Evolutionary conservation across 768 basidiomycete species (phyloP).

Genomic region (Crassisporium funariophilum): DNA sequence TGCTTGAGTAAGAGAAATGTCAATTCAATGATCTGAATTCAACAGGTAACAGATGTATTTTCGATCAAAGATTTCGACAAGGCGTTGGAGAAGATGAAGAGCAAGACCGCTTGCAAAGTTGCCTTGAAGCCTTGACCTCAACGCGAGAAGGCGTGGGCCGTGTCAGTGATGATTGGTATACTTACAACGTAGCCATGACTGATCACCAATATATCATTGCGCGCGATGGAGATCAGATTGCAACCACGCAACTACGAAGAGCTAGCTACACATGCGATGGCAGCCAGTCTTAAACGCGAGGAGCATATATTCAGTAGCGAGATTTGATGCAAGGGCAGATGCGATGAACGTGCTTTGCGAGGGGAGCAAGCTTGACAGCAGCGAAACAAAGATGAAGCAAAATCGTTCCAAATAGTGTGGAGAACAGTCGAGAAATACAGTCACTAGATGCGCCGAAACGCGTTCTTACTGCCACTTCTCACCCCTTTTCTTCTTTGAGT

Average conservation of each 20-base stretch:
- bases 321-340: no score
- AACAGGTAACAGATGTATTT: conserved; percentile 50
- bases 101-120: conserved; percentile 62
- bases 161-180: no score
- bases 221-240: no score
- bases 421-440: not conserved
- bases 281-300: no score
- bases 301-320: no score
- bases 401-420: not conserved
- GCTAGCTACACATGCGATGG: no score
- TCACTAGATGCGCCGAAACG: conserved; percentile 50
- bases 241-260: no score
- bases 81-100: conserved; percentile 74
- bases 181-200: no score
- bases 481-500: conserved; percentile 74
- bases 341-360: no score
- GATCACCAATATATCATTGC: no score
- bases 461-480: conserved; percentile 90
- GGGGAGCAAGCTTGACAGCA: no score
- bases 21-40: conserved; percentile 1
- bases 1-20: not conserved
- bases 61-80: conserved; percentile 69
- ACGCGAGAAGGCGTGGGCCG: no score
- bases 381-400: not conserved
- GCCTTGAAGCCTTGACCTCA: conserved; percentile 60